Conservation (phyloP, 208 protist species). For the Leptomonas pyrrhocoris region DNA sequence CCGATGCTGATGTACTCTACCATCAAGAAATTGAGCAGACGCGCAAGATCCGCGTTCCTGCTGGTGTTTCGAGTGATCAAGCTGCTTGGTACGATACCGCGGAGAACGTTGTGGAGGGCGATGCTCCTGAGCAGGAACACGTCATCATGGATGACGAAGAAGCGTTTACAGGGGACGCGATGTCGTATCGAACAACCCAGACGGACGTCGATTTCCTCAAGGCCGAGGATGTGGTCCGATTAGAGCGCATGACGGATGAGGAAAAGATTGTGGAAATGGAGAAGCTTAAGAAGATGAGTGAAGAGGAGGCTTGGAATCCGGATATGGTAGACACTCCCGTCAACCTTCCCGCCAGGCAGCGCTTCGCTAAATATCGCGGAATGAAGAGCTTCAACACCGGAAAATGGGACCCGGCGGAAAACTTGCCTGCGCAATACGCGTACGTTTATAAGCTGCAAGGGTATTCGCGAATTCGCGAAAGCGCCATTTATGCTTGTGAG, state of each 20-base stretch:
- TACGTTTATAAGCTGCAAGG: conserved; percentile 92
- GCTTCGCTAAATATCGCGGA: conserved; percentile 88
- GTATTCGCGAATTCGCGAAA: conserved; percentile 74
- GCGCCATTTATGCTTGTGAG: conserved; percentile 60
- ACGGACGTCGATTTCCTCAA: conserved; percentile 87
- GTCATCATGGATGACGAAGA: conserved; percentile 52
- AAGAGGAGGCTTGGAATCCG: conserved; percentile 84
- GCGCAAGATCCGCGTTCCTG: conserved; percentile 71
- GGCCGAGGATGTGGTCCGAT: conserved; percentile 77
- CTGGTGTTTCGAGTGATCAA: conserved; percentile 73
- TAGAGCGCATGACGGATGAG: conserved; percentile 87
- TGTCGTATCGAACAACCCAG: conserved; percentile 77
- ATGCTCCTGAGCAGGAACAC: conserved; percentile 13
- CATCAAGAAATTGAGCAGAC: conserved; percentile 34
- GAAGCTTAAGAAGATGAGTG: conserved; percentile 71
- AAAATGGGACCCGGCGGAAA: conserved; percentile 86
- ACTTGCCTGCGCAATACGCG: conserved; percentile 82
- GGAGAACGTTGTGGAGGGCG: conserved; percentile 48
- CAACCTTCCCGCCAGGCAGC: conserved; percentile 83
- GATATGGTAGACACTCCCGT: conserved; percentile 89
- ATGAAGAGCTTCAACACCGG: conserved; percentile 88
- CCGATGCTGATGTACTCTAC: conserved; percentile 75
- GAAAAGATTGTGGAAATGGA: conserved; percentile 75
- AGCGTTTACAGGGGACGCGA: conserved; percentile 56
- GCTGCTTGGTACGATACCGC: conserved; percentile 79